Base-by-base conservation (phyloP, 805 yeast species). In the Sporopachydermia lactativora region DNA sequence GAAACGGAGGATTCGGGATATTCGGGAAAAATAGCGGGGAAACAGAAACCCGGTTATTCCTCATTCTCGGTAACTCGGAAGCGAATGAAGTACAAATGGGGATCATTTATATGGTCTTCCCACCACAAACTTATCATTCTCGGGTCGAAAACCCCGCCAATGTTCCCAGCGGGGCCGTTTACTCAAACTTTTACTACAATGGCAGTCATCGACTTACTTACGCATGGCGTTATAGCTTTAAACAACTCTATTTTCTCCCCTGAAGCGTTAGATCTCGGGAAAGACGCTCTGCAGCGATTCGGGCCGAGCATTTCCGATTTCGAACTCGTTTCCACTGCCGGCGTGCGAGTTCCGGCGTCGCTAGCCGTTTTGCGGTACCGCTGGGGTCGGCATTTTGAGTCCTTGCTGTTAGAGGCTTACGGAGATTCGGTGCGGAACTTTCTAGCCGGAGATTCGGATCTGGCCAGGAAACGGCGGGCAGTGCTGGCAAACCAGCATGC, bases 341-440 rank as follows among this genome's bases (percentile, higher is more conserved):
- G 19, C 14, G 19, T 6, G 11, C n/a, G 28, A 36, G 19, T 36
- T n/a, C 39, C 39, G 13, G 34, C 39, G 5, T 36, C 39, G 16
- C 11, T 36, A 34, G 8, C n/a, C 8, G 8, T 36, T n/a, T 18
- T 36, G 16, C 16, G 39, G 18, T 36, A 13, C 14, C 19, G 39
- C 6, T 36, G 39, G 39, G 39, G 39, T 17, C 16, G 19, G 14
- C 19, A 36, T 14, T 36, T 36, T 36, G 39, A 36, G 14, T 17
- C 39, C 18, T 11, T 36, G 5, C 19, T 36, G 19, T 8, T 8
- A 16, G n/a, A 36, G 19, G 39, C 39, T 6, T 36, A 24, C n/a
- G 31, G n/a, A 24, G 31, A 24, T 24, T 8, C 13, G 8, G 31
- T 24, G n/a, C 13, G 13, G n/a, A 8, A 24, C 13, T 24, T 24